Percentiles rank a stretch among this genome's conserved stretches.
These are phyloP conservation scores for Cladosporium cucumerinum DNA, from an alignment of 2,329 filamentous ascomycete species.

Conservation along the genomic window DNA sequence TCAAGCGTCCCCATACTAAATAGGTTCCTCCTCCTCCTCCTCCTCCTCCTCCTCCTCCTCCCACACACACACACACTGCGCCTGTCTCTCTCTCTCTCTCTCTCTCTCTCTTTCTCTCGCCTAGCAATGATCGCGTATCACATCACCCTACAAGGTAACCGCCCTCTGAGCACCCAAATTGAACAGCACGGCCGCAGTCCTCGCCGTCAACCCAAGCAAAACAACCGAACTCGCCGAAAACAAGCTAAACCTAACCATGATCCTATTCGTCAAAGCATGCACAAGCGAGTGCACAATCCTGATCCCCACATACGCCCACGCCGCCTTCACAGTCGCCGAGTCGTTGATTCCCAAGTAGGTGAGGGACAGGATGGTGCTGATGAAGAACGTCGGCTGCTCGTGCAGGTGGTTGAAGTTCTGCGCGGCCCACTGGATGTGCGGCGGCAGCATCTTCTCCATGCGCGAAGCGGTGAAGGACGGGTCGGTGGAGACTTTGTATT, in stretches of 20 bases:
- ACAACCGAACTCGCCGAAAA: slow-evolving; percentile 34
- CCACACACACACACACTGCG: too few species aligned
- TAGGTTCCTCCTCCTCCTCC: too few species aligned
- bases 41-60: too few species aligned
- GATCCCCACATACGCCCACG: slow-evolving; percentile 44
- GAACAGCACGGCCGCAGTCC: slow-evolving; percentile 14
- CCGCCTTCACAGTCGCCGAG: slow-evolving; percentile 34
- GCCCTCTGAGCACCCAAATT: not conserved
- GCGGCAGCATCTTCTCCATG: slow-evolving; percentile 17
- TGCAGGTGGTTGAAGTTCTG: slow-evolving; percentile 44
- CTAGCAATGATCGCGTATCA: not conserved
- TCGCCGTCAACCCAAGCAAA: slow-evolving; percentile 34
- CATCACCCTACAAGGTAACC: not conserved
- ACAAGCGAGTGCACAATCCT: slow-evolving; percentile 42
- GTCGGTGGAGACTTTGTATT: slow-evolving; percentile 28
- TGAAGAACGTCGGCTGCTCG: slow-evolving; percentile 47
- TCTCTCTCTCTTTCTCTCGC: not conserved
- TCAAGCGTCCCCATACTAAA: too few species aligned
- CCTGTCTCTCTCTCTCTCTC: not conserved
- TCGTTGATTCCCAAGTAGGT: slow-evolving; percentile 31
- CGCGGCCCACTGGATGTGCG: slow-evolving; percentile 16
- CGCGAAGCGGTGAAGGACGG: slow-evolving; percentile 3
- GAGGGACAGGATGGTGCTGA: slow-evolving; percentile 38
- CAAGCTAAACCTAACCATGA: slow-evolving; percentile 37
- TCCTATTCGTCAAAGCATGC: slow-evolving; percentile 38